Conservation (phyloP, 2,329 filamentous ascomycete species). For the Emmonsia crescens region DNA sequence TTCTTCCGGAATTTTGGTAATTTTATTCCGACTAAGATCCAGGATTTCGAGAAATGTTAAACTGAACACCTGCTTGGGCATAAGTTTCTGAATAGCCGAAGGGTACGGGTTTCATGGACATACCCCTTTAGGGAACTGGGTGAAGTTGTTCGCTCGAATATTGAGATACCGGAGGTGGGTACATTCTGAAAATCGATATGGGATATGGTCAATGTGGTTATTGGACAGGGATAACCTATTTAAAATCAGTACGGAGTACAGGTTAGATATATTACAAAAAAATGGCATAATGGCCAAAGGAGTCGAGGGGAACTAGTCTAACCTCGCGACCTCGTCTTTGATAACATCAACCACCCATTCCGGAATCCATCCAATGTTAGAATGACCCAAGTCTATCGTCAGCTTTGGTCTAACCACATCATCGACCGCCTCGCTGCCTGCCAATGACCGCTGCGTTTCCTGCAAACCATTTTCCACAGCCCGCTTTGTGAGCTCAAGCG, state of each 20-base stretch:
- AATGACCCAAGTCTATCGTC: conserved; percentile 42
- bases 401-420: conserved; percentile 39
- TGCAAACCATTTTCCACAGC: conserved; percentile 39
- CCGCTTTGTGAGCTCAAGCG: conserved; percentile 34
- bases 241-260: conserved; percentile 7
- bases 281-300: neutral
- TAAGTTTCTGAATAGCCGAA: conserved; percentile 14
- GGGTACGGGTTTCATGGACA: conserved; percentile 21
- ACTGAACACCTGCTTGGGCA: conserved; percentile 59
- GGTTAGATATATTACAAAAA: conserved; percentile 1
- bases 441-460: conserved; percentile 38
- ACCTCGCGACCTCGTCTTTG: conserved; percentile 44
- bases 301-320: conserved; percentile 12
- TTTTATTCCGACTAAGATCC: conserved; percentile 80
- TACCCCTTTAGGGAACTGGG: conserved; percentile 55
- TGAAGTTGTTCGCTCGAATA: conserved; percentile 39
- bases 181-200: conserved; percentile 39
- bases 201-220: conserved; percentile 41
- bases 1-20: conserved; percentile 64
- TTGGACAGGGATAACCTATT: conserved; percentile 40
- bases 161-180: conserved; percentile 41
- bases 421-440: conserved; percentile 35
- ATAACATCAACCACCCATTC: conserved; percentile 42
- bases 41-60: conserved; percentile 82
- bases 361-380: conserved; percentile 38